Base-by-base conservation (phyloP, 768 basidiomycete genomes). In the Termitomyces eurrhizus region DNA sequence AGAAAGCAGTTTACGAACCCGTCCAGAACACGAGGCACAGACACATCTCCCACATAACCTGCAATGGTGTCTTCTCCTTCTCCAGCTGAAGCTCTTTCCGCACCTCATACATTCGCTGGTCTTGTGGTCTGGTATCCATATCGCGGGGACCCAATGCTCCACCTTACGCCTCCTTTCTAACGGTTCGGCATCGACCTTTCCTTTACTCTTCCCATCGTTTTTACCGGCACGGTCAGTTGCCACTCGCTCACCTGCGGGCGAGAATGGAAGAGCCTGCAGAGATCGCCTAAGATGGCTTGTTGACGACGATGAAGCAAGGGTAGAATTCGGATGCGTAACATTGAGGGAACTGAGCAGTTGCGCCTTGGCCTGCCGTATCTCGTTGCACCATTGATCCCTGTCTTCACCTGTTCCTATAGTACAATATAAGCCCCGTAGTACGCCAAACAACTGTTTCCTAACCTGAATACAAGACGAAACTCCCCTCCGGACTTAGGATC, bases 91-190 rank as follows among this genome's bases (percentile, higher is more conserved):
- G 49, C 80, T 69, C 45, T 82, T 75, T 6, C 85, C 85, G 67
- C 95, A 97, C 11, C 90, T 79, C 93, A 93, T 94, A 69, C 95
- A 97, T 24, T 80, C 78, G 57, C 83, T 82, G n/a, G 91, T 88
- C 71, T 83, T 90, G 61, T 85, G 83, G 68, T 97, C 93, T 0
- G 95, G 93, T 35, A 95, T 87, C 95, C 95, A 97, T 29, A 96
- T 83, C 0, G 95, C 90, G 5, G 95, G 94, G 1, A 93, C 85
- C 77, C 93, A 96, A 71, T 90, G 85, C 49, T 90, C 90, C 57
- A 90, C 88, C 68, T 76, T 81, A 11, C 79, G 77, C 45, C 84
- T 70, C 65, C 78, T 74, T 64, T 80, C 77, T 56, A 55, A 55
- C 56, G 53, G 66, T 59, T 62, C 32, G 44, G 61, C 63, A 48